Conservation (phyloP, 768 basidiomycete species). For the Mrakia frigida region DNA sequence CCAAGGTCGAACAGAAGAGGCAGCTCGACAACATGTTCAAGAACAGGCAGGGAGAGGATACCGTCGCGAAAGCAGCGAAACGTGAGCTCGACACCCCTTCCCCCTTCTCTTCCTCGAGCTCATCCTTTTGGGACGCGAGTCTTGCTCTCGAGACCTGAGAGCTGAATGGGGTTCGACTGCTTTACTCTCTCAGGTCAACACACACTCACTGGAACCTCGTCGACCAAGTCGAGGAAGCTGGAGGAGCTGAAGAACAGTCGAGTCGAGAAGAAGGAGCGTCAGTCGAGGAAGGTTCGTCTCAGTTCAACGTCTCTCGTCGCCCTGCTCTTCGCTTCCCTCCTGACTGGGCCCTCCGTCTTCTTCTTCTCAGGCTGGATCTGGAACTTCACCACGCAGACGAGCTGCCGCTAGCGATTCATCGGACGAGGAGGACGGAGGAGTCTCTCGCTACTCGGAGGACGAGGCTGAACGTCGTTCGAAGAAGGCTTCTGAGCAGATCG, state of each 20-base stretch:
- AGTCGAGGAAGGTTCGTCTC: constrained; percentile 55
- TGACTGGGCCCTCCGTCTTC: not conserved
- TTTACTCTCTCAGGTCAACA: constrained; percentile 58
- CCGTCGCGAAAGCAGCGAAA: constrained; percentile 68
- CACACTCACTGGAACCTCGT: constrained; percentile 64
- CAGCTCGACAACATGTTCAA: constrained; percentile 62
- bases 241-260: constrained; percentile 81
- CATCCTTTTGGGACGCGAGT: not conserved
- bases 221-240: constrained; percentile 70
- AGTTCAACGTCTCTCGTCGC: constrained; percentile 11
- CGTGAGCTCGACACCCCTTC: constrained; percentile 50
- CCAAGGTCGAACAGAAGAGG: constrained; percentile 64
- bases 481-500: constrained; percentile 51
- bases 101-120: not conserved
- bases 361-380: constrained; percentile 2
- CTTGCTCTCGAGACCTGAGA: not conserved
- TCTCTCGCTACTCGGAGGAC: constrained; percentile 32
- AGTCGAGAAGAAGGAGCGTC: constrained; percentile 83
- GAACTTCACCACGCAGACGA: constrained; percentile 10
- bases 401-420: constrained; percentile 54
- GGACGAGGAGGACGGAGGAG: constrained; percentile 58
- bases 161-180: constrained; percentile 22
- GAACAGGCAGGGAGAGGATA: constrained; percentile 38
- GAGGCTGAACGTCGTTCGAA: constrained; percentile 40
- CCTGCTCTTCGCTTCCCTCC: not conserved